Evolutionary conservation across 208 protist genomes (phyloP).

Genomic region (Crithidia thermophila): DNA sequence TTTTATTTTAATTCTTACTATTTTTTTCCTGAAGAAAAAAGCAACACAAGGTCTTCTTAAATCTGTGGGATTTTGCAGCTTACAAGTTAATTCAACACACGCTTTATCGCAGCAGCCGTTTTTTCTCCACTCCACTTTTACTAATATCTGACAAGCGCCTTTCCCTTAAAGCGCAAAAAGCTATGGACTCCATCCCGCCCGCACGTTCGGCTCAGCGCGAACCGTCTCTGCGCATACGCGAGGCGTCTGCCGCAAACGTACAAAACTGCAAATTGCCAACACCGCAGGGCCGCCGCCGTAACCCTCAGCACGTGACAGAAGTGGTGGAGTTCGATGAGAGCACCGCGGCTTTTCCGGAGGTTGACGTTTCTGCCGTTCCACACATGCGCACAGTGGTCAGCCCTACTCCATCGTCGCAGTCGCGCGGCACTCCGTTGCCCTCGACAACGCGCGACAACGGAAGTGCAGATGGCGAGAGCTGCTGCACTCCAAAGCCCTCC

Average conservation of each 20-base stretch:
- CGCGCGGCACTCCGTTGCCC: neutral
- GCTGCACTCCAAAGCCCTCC: constrained; percentile 3
- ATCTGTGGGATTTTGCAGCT: no score
- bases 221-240: constrained; percentile 18
- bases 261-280: neutral
- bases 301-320: neutral
- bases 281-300: neutral
- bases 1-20: no score
- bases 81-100: no score
- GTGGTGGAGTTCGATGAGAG: neutral
- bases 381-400: neutral
- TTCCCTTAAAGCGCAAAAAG: neutral
- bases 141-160: neutral
- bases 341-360: neutral
- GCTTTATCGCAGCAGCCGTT: no score
- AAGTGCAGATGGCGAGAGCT: no score
- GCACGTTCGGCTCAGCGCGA: neutral
- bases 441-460: neutral
- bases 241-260: constrained; percentile 3
- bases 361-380: neutral
- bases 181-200: constrained; percentile 10
- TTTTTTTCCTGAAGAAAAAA: no score
- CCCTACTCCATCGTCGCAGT: neutral
- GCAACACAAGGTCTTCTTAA: no score
- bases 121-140: neutral